phyloP scores from a whole-genome alignment of 371 early-diverging fungal genomes.

The Capillidium heterosporum region DNA sequence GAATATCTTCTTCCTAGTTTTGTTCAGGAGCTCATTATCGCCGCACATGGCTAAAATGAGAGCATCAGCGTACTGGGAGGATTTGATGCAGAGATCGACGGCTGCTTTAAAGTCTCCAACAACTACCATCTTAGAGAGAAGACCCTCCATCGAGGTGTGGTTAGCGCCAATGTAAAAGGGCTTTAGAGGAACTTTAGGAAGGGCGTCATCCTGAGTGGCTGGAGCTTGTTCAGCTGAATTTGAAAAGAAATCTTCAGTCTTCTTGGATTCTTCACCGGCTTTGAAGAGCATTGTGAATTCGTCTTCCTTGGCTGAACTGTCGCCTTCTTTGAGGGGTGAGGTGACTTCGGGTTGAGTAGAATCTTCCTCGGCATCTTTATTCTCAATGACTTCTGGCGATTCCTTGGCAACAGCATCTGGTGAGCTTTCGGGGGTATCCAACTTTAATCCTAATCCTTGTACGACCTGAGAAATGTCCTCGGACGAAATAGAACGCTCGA shows the following conservation, averaged over 20 bases:
- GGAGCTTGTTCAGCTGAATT: slow-evolving; percentile 3
- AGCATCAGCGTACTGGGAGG: slow-evolving; percentile 76
- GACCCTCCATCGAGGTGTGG: slow-evolving; percentile 35
- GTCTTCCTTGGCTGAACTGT: slow-evolving; percentile 9
- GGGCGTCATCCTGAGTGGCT: neutral
- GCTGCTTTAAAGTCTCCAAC: slow-evolving; percentile 84
- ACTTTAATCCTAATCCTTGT: neutral
- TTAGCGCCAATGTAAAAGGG: neutral
- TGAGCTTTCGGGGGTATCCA: neutral
- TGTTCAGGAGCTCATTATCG: slow-evolving; percentile 57
- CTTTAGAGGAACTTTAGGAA: neutral
- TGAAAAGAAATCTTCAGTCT: slow-evolving; percentile 10
- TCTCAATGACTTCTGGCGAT: slow-evolving; percentile 5
- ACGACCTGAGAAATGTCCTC: slow-evolving; percentile 5
- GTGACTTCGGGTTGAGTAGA: neutral
- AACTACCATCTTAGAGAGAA: slow-evolving; percentile 67
- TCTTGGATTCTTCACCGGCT: neutral
- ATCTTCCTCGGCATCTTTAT: slow-evolving; percentile 11
- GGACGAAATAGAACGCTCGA: slow-evolving; percentile 6
- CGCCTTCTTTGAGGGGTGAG: slow-evolving; percentile 5
- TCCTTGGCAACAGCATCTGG: neutral
- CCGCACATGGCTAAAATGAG: slow-evolving; percentile 77
- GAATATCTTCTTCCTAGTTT: slow-evolving; percentile 77
- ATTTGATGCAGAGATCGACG: slow-evolving; percentile 62
- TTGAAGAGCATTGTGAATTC: neutral